Evolutionary conservation across 2,329 filamentous ascomycete genomes (phyloP), one percentile per base, ranked within the genome.

Genomic region (Fonsecaea pugnacius): DNA sequence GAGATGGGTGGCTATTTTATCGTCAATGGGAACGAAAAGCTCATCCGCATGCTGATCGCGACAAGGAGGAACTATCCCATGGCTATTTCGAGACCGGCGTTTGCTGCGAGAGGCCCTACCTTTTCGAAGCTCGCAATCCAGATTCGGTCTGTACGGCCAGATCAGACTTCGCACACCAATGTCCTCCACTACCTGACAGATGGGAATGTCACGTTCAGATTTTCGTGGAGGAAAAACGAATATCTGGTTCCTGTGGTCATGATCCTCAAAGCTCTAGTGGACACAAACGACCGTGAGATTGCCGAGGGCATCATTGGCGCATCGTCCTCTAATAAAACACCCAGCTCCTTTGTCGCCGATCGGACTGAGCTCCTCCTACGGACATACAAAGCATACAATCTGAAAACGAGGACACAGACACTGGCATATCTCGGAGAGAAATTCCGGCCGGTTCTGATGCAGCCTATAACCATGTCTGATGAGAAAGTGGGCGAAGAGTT

Each of bases 131-230:
- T 87, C 73, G 95, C 92, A 83, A 90, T 98, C 63, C 91, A 96
- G 73, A 88, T 97, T 70, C 89, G 95, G 78, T 96, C 90, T 2
- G 92, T 97, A 61, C 88, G 95, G 64, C 93, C 93, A n/a, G 95
- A 99, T 78, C 92, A 99, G 79, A 97, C 94, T 8, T 97, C 93
- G 33, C 94, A 98, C 78, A 98, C 94, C 40, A 99, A 98, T 73
- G 92, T 96, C 36, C 84, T 99, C 55, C 95, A 99, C 79, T 99
- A 98, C 77, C 85, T 99, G 62, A 92, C 85, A 72, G 95, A 99
- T 75, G 95, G 95, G 69, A 98, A 97, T 77, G 89, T 98, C 72
- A 98, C 92, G 0, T 96, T 99, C 79, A 86, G 95, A 62, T 99
- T 99, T 78, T 97, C 94, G 6, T 99, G 94, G 94, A 86, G 93